Percentiles rank a stretch among this genome's conserved stretches.
These are phyloP conservation scores for Suhomyces ambrosiae DNA, from an alignment of 1,139 yeast genomes.

Conservation along the genomic window DNA sequence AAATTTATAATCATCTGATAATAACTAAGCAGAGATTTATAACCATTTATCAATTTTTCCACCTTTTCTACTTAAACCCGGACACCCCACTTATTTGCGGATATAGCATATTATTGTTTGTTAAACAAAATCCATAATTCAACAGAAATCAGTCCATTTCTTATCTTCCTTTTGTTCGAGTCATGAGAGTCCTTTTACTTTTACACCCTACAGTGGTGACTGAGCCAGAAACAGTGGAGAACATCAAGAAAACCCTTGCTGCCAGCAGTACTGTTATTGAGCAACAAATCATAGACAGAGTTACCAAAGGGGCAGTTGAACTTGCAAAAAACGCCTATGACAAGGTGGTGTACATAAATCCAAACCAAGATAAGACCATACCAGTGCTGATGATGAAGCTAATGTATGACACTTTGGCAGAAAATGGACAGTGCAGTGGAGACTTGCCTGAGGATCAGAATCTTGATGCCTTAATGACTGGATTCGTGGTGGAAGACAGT, in stretches of 20 bases:
- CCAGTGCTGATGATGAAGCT: slow-evolving; percentile 46
- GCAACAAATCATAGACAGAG: slow-evolving; percentile 73
- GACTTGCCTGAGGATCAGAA: slow-evolving; percentile 52
- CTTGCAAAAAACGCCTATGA: slow-evolving; percentile 48
- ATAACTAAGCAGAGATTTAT: slow-evolving; percentile 5
- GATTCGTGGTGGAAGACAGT: slow-evolving; percentile 51
- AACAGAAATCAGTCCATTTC: too few relatives aligned
- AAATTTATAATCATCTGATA: slow-evolving; percentile 13
- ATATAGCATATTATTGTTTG: too few relatives aligned
- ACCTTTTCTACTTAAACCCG: too few relatives aligned
- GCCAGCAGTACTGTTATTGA: slow-evolving; percentile 27
- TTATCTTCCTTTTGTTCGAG: too few relatives aligned
- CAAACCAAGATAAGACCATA: slow-evolving; percentile 48
- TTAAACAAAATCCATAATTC: too few relatives aligned
- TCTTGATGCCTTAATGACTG: slow-evolving; percentile 63
- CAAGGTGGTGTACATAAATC: slow-evolving; percentile 60
- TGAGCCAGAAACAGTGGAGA: slow-evolving; percentile 50
- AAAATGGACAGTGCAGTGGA: slow-evolving; percentile 57
- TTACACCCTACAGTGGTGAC: slow-evolving; percentile 77
- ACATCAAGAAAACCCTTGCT: slow-evolving; percentile 37
- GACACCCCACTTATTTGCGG: too few relatives aligned
- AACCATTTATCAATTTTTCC: too few relatives aligned
- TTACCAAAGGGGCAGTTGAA: slow-evolving; percentile 57
- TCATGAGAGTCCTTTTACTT: slow-evolving; percentile 47
- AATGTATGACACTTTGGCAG: slow-evolving; percentile 42